Conservation (phyloP, 208 protist species). For the Giardia muris region DNA sequence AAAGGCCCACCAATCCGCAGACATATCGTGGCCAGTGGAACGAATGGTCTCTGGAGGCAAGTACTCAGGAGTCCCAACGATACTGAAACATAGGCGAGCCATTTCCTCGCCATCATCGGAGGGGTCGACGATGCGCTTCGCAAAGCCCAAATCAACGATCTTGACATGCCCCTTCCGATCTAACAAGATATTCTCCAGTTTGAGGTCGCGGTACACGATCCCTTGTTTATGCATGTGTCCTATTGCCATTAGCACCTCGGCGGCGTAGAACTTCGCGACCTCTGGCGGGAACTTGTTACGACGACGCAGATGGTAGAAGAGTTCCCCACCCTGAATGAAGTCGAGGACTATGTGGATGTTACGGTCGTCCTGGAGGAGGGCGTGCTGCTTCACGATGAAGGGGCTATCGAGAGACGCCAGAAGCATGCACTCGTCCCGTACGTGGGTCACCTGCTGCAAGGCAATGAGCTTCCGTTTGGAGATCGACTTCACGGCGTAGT, state of each 20-base stretch:
- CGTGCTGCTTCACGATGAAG: slow-evolving; percentile 52
- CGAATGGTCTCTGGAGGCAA: slow-evolving; percentile 70
- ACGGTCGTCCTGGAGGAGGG: slow-evolving; percentile 50
- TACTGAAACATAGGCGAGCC: slow-evolving; percentile 26
- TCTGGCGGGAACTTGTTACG: slow-evolving; percentile 15
- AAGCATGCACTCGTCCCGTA: slow-evolving; percentile 40
- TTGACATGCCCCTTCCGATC: slow-evolving; percentile 28
- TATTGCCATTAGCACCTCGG: slow-evolving; percentile 49
- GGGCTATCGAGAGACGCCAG: slow-evolving; percentile 42
- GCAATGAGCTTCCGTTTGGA: slow-evolving; percentile 48
- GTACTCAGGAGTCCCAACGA: slow-evolving; percentile 56
- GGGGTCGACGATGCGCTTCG: slow-evolving; percentile 6
- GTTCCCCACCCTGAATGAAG: slow-evolving; percentile 52
- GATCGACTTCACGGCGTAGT: slow-evolving; percentile 55
- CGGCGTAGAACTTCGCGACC: slow-evolving; percentile 43
- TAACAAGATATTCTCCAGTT: slow-evolving; percentile 38
- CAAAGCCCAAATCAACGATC: slow-evolving; percentile 39
- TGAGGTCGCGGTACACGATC: slow-evolving; percentile 35
- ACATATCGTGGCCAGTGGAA: slow-evolving; percentile 68
- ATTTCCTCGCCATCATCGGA: neutral
- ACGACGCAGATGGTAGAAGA: slow-evolving; percentile 50
- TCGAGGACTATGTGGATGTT: slow-evolving; percentile 54
- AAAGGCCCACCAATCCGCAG: slow-evolving; percentile 83
- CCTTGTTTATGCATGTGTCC: slow-evolving; percentile 46
- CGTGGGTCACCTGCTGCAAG: slow-evolving; percentile 43